phyloP scores from a whole-genome alignment of 2,329 filamentous ascomycete species.

The Colletotrichum sp. region DNA sequence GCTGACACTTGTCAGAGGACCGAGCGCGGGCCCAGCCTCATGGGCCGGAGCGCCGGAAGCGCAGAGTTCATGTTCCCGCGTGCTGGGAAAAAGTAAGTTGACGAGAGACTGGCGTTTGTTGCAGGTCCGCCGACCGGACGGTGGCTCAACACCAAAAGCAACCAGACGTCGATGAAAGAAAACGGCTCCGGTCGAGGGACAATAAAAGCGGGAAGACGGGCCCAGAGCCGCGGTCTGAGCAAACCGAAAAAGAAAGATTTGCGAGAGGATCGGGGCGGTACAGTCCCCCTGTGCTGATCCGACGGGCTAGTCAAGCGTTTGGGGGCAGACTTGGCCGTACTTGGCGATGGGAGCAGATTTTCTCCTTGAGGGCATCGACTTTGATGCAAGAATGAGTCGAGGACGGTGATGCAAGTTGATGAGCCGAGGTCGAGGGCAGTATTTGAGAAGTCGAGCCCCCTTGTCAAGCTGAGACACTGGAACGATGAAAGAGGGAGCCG shows the following conservation, averaged over 20 bases:
- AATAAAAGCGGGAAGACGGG: background rate
- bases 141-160: background rate
- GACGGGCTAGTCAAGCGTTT: background rate
- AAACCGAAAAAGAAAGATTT: conserved; percentile 9
- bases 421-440: background rate
- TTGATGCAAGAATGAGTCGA: background rate
- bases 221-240: background rate
- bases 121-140: background rate
- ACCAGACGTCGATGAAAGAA: background rate
- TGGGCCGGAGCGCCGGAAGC: background rate
- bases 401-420: background rate
- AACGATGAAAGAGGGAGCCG: background rate
- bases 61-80: background rate
- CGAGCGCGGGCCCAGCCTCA: background rate
- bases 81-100: background rate
- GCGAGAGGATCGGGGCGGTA: background rate
- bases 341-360: background rate
- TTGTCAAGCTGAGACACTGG: background rate
- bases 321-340: background rate
- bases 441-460: background rate
- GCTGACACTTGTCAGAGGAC: conserved; percentile 9
- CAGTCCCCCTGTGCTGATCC: background rate
- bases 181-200: background rate
- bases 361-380: background rate
- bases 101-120: background rate